Percentiles rank a stretch among this genome's conserved stretches.
phyloP scores from a whole-genome alignment of 345 rosid species.

The Lepidium sativum region DNA sequence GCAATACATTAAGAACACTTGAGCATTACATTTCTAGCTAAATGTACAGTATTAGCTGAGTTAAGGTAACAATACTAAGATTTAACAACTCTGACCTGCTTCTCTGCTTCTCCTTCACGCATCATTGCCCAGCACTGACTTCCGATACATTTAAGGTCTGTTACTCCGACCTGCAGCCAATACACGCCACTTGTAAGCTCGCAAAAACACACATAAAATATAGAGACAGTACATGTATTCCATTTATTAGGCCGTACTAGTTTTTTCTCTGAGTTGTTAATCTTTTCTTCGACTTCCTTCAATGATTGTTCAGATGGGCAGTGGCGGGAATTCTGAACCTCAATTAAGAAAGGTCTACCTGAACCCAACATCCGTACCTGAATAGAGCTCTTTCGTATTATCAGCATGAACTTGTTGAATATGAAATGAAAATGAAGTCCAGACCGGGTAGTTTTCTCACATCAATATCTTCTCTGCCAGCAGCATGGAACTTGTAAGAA shows the following conservation, averaged over 20 bases:
- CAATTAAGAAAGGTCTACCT: constrained; percentile 95
- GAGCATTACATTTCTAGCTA: not conserved
- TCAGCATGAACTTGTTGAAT: constrained; percentile 14
- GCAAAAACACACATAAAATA: not conserved
- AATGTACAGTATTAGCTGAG: not conserved
- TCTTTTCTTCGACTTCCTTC: constrained; percentile 56
- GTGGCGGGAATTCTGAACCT: constrained; percentile 77
- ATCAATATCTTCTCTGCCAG: constrained; percentile 99
- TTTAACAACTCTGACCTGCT: constrained; percentile 44
- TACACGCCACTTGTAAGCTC: not conserved
- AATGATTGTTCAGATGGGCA: constrained; percentile 52
- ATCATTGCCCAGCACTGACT: constrained; percentile 74
- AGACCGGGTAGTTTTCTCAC: constrained; percentile 30
- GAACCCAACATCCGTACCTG: constrained; percentile 99
- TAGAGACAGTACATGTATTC: not conserved
- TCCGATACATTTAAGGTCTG: constrained; percentile 55
- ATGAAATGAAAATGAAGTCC: constrained; percentile 1
- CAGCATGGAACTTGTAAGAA: constrained; percentile 90
- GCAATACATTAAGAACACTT: constrained; percentile 14
- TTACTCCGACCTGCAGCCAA: constrained; percentile 58
- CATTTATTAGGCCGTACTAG: constrained; percentile 39
- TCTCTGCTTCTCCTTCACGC: constrained; percentile 98
- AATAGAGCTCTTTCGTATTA: constrained; percentile 15
- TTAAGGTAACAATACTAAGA: not conserved
- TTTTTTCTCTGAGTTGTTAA: constrained; percentile 51